Conservation (phyloP, 2,329 filamentous ascomycete species). For the Dothiorella sarmentorum region DNA sequence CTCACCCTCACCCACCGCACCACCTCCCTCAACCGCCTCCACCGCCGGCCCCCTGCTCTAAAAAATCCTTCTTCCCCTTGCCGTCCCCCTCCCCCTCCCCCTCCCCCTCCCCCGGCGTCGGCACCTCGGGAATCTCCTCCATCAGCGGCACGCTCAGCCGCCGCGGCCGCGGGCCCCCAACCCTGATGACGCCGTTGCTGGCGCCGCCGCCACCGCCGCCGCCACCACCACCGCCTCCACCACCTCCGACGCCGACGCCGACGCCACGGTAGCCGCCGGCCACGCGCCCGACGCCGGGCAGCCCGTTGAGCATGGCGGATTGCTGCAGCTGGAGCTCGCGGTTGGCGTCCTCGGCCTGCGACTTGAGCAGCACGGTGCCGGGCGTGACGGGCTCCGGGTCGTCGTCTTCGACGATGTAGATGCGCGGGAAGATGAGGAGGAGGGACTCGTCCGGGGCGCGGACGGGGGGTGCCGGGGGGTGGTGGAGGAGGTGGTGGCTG, state of each 20-base stretch:
- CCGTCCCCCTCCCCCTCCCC: too few species aligned
- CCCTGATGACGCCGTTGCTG: background rate
- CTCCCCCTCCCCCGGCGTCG: background rate
- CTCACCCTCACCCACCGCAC: background rate
- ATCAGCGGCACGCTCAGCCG: background rate
- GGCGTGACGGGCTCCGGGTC: slow-evolving; percentile 8
- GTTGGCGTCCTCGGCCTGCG: background rate
- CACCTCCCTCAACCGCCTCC: slow-evolving; percentile 6
- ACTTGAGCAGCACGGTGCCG: background rate
- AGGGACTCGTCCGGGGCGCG: background rate
- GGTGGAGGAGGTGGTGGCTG: background rate
- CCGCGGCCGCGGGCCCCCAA: background rate
- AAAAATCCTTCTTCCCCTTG: slow-evolving; percentile 5
- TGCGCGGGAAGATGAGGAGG: slow-evolving; percentile 10
- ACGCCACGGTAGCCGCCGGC: background rate
- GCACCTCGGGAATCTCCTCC: slow-evolving; percentile 6
- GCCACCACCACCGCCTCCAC: background rate
- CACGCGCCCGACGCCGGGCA: background rate
- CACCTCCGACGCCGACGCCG: background rate
- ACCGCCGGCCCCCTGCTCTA: background rate
- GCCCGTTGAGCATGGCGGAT: background rate
- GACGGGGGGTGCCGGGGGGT: background rate
- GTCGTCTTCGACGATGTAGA: slow-evolving; percentile 15
- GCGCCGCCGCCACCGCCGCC: background rate
- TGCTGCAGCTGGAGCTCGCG: background rate